Percentiles rank a stretch among this genome's conserved stretches.
Evolutionary conservation across 2,329 filamentous ascomycete genomes (phyloP).

Genomic region (Colletotrichum sp.): DNA sequence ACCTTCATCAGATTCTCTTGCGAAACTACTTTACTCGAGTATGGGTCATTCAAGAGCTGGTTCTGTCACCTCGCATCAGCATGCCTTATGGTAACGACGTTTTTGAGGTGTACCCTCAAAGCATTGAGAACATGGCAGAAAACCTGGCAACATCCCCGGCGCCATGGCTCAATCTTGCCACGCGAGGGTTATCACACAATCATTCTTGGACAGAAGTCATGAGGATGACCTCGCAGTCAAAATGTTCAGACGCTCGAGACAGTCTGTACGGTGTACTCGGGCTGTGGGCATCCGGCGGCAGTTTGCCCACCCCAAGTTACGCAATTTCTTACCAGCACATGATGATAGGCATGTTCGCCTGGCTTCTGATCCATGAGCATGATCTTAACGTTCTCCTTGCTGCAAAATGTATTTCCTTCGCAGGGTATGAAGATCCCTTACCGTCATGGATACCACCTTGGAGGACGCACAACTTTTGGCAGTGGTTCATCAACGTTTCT

Average conservation of each 20-base stretch:
- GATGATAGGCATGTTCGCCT: neutral
- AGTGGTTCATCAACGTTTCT: neutral
- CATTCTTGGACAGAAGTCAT: neutral
- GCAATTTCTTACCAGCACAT: neutral
- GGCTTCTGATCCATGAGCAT: neutral
- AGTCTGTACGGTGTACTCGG: neutral
- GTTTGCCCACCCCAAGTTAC: neutral
- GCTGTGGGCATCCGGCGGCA: neutral
- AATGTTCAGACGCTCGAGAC: neutral
- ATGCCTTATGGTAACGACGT: neutral
- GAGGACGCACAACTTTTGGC: neutral
- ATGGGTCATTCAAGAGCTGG: neutral
- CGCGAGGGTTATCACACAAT: neutral
- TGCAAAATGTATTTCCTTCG: neutral
- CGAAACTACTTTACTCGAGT: neutral
- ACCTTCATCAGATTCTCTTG: neutral
- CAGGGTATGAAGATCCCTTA: neutral
- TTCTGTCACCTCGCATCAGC: neutral
- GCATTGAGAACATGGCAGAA: neutral
- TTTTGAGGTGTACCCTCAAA: neutral
- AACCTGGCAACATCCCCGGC: neutral
- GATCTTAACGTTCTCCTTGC: neutral
- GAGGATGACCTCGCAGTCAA: neutral
- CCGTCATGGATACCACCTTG: neutral
- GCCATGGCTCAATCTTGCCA: neutral